Conservation (phyloP, 345 rosid species). For the Microcos paniculata region DNA sequence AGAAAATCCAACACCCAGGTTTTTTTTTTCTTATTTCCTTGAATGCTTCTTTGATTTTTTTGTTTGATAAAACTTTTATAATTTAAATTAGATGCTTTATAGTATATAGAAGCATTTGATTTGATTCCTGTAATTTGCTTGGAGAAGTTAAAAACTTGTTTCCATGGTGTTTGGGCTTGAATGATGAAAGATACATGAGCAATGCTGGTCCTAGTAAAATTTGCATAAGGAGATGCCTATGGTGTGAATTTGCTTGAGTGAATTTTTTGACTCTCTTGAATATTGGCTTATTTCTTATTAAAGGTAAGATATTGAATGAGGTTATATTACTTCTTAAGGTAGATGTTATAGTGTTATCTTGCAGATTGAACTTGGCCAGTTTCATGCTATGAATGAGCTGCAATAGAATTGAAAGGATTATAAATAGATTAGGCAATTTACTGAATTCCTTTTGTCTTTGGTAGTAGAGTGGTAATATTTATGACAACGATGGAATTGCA, state of each 20-base stretch:
- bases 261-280: not conserved
- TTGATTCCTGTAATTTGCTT: not conserved
- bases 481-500: not conserved
- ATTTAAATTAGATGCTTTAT: not conserved
- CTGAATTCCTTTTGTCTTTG: not conserved
- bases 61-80: too few relatives aligned
- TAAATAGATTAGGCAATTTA: not conserved
- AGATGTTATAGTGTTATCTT: not conserved
- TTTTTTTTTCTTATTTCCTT: too few relatives aligned
- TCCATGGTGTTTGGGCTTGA: not conserved
- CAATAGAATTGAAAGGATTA: not conserved
- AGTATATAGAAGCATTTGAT: not conserved
- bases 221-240: not conserved
- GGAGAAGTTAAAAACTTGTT: not conserved
- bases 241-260: not conserved
- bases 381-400: not conserved
- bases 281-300: not conserved
- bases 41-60: not conserved
- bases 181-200: constrained; percentile 2
- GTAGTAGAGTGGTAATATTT: not conserved
- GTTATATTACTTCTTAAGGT: not conserved
- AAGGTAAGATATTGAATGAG: not conserved
- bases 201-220: not conserved
- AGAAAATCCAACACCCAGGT: not conserved
- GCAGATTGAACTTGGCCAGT: not conserved